Evolutionary conservation across 148 eudicot species (phyloP), one percentile per base, ranked within the genome.

Genomic region (Suaeda aralocaspica): DNA sequence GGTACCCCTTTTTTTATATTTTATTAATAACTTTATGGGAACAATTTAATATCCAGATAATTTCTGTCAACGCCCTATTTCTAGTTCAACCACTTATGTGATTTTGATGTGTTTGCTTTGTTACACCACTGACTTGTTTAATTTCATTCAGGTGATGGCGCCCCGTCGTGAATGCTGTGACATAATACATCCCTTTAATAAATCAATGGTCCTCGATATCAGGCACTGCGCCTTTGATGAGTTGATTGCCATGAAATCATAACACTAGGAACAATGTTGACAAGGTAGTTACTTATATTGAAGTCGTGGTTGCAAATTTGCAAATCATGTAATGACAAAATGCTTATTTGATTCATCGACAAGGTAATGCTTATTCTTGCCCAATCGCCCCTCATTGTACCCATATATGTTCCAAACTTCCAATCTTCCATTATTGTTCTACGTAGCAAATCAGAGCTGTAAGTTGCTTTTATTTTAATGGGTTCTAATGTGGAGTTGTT

Each of bases 151-250:
- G 89, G 75, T 77, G 59, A 72, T 74, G 80, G 74, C 79, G 51
- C 88, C 81, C 14, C 90, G 96, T 68, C 92, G 96, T 41, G 83
- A 86, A 25, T 91, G 96, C 78, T 91, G 96, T 79, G 86, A 88
- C 74, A 81, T 86, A 66, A 53, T 70, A 72, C 80, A 79, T 31
- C 80, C 88, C 67, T 73, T 75, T 61, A 68, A 46, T 64, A 74
- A 75, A 65, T 80, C 78, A 29, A 82, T 88, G 86, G 75, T 49
- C 14, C 68, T 91, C 68, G 81, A 73, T 52, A 80, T 91, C 22
- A 83, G 88, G 67, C 73, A 81, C 50, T 91, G 96, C 64, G 77
- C 82, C 62, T 69, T 45, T 22, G 77, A 76, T 79, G 96, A 91
- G 76, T 53, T 86, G 79, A 85, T 91, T n/a, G 72, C 88, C 64